Conservation (phyloP, 331 rosid genomes). For the Malus hybrid region DNA sequence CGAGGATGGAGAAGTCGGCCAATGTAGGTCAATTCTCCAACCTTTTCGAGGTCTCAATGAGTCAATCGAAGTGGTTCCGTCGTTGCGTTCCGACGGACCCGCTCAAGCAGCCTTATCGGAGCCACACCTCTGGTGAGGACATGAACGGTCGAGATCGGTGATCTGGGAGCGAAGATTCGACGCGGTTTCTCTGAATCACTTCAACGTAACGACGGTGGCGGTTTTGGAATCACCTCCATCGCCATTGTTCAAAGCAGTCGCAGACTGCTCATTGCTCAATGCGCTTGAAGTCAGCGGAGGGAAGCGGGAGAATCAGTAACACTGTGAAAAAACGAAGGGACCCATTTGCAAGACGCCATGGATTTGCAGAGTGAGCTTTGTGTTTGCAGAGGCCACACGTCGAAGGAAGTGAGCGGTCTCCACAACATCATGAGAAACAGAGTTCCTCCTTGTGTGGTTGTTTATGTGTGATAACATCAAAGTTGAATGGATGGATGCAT, state of each 20-base stretch:
- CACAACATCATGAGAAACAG: too few relatives aligned
- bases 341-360: too few relatives aligned
- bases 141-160: not conserved
- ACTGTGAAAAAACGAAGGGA: too few relatives aligned
- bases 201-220: conserved; percentile 14
- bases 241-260: conserved; percentile 15
- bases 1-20: not conserved
- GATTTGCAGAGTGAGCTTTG: too few relatives aligned
- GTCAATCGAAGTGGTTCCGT: conserved; percentile 15
- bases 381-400: too few relatives aligned
- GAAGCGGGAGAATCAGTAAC: too few relatives aligned
- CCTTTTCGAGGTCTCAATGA: conserved; percentile 2
- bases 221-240: conserved; percentile 22
- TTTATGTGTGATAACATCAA: too few relatives aligned
- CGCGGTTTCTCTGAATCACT: conserved; percentile 41
- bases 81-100: conserved; percentile 6
- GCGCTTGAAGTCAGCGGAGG: conserved; percentile 50
- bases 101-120: conserved; percentile 13
- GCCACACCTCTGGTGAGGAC: not conserved
- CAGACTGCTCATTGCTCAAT: conserved; percentile 45
- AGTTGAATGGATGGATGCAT: too few relatives aligned
- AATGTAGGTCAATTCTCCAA: not conserved
- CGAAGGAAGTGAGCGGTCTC: too few relatives aligned
- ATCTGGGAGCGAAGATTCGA: conserved; percentile 26
- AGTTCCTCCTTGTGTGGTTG: too few relatives aligned